These are phyloP conservation scores for Boechera divaricarpa DNA, from an alignment of 345 rosid genomes.

Conservation along the genomic window DNA sequence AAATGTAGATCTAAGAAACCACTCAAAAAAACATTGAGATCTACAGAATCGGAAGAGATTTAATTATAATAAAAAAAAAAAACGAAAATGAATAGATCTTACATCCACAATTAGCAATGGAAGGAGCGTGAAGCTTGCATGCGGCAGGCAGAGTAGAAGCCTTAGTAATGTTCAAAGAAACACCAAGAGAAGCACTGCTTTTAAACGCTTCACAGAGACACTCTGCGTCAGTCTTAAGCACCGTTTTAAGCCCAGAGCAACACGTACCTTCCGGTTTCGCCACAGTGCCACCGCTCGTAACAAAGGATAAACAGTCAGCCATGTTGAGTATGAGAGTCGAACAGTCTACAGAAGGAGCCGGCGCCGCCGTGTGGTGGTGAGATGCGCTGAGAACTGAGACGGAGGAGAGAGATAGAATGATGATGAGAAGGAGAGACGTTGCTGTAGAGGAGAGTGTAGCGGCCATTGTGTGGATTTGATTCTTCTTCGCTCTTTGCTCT, in stretches of 20 bases:
- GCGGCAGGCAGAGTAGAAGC: constrained; percentile 48
- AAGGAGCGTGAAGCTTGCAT: constrained; percentile 52
- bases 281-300: constrained; percentile 27
- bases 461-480: constrained; percentile 19
- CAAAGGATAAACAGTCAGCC: constrained; percentile 54
- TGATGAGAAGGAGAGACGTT: not conserved
- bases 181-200: constrained; percentile 48
- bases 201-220: constrained; percentile 56
- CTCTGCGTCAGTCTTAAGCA: constrained; percentile 38
- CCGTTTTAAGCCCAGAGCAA: constrained; percentile 52
- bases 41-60: not conserved
- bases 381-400: constrained; percentile 34
- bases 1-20: constrained; percentile 26
- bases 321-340: constrained; percentile 47
- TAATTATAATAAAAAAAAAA: no score
- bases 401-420: constrained; percentile 18
- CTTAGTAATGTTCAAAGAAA: constrained; percentile 49
- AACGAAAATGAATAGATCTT: constrained; percentile 12
- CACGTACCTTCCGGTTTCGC: constrained; percentile 40
- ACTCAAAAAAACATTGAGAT: not conserved
- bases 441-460: not conserved
- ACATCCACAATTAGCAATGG: constrained; percentile 45
- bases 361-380: constrained; percentile 42
- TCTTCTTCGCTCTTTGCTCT: not conserved
- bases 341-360: constrained; percentile 47